phyloP scores from a whole-genome alignment of 345 rosid genomes.

The Durio zibethinus region DNA sequence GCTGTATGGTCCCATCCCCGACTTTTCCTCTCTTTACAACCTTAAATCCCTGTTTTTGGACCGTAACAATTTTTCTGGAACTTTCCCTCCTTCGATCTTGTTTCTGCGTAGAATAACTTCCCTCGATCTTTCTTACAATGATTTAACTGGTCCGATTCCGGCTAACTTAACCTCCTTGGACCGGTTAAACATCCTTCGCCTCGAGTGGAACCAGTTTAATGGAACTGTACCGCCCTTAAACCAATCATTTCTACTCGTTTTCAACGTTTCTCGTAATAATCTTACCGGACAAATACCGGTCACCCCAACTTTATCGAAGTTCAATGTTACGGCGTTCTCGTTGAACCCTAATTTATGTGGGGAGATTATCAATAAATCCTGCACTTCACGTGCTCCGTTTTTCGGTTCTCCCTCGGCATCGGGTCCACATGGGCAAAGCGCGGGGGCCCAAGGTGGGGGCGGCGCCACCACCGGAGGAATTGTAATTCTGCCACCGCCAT shows the following conservation, averaged over 20 bases:
- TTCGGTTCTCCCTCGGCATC: constrained; percentile 49
- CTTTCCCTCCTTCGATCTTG: constrained; percentile 61
- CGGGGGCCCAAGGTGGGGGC: constrained; percentile 36
- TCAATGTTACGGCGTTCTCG: constrained; percentile 51
- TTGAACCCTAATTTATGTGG: constrained; percentile 76
- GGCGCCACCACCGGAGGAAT: constrained; percentile 26
- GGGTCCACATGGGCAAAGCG: constrained; percentile 63
- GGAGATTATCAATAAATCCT: constrained; percentile 56
- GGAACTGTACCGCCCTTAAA: constrained; percentile 73
- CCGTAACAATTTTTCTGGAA: constrained; percentile 60
- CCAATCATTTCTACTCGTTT: constrained; percentile 45
- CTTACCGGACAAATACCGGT: constrained; percentile 65
- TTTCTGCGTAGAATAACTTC: constrained; percentile 51
- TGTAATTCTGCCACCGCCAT: constrained; percentile 36
- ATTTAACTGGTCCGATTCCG: constrained; percentile 65
- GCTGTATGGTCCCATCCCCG: constrained; percentile 75
- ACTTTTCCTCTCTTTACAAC: constrained; percentile 62
- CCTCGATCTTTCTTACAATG: constrained; percentile 58
- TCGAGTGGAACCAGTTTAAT: constrained; percentile 62
- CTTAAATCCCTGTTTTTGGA: constrained; percentile 59
- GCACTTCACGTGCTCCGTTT: constrained; percentile 60
- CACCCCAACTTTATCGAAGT: constrained; percentile 61
- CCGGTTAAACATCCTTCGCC: constrained; percentile 58
- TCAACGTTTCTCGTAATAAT: constrained; percentile 75
- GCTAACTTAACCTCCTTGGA: constrained; percentile 36